Evolutionary conservation across 805 yeast species (phyloP), one percentile per base, ranked within the genome.

Genomic region (Pichia pseudocactophila): DNA sequence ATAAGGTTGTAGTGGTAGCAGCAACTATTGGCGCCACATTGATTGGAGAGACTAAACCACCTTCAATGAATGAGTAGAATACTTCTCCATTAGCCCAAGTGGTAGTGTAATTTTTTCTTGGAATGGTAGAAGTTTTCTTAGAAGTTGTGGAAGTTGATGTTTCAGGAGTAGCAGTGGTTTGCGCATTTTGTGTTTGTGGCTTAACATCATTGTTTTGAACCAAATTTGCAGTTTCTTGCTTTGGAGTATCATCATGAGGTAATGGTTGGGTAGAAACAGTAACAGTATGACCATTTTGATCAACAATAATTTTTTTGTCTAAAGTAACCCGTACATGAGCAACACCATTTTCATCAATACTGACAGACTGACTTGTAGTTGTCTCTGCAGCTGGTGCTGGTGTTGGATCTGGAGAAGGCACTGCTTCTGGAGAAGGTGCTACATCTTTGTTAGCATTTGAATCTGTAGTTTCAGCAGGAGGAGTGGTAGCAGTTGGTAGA

Each of bases 1-100:
- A 36, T 19, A 52, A 36, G 12, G 51, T 40, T 7, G 52, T 39
- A 7, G 57, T 41, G 7, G 55, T 48, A 7, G 37, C 18, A 6
- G 51, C 49, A 37, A 45, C 34, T 22, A 41, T 30, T n/a, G 51
- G 51, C 5, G 37, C 49, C 28, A 41, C 40, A 19, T 40, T 41
- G 7, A 10, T n/a, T 12, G 42, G 10, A 16, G 18, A 18, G 9
- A 41, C 42, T 31, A 31, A 33, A 13, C 25, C 19, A 11, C 20
- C 31, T 10, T 44, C 27, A 13, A 46, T 34, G 11, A 11, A 17
- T 9, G 50, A 37, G 28, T 43, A 34, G n/a, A 46, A 46, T 5
- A 42, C 41, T 41, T 46, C 45, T 33, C 50, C 50, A 9, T 39
- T 39, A 19, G 47, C 19, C 32, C 39, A 37, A 10, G 50, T 46